These are phyloP conservation scores for Talaromyces liani DNA, from an alignment of 495 filamentous ascomycete genomes.

Conservation along the genomic window DNA sequence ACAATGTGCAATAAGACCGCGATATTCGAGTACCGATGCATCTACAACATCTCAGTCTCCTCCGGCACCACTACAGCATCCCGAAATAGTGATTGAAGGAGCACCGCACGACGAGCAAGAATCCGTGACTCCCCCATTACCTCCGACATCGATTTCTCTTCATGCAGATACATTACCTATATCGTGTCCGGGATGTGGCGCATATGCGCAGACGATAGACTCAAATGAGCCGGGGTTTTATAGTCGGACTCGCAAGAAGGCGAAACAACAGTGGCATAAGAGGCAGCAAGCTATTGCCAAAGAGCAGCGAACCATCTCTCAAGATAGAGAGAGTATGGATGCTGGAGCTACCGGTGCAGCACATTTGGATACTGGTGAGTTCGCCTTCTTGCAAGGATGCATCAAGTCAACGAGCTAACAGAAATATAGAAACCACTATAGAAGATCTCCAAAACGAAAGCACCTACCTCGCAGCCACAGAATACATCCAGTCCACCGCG, in stretches of 20 bases:
- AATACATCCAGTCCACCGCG: constrained; percentile 11
- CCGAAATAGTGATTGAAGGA: neutral
- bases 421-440: neutral
- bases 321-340: constrained; percentile 17
- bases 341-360: neutral
- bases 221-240: constrained; percentile 75
- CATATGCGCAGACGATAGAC: constrained; percentile 63
- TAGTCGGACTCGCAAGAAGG: constrained; percentile 44
- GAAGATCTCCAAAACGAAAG: constrained; percentile 8
- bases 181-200: constrained; percentile 83
- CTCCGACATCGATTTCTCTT: constrained; percentile 2
- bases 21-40: neutral
- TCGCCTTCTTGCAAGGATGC: neutral
- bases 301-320: constrained; percentile 15
- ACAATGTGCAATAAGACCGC: neutral
- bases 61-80: neutral
- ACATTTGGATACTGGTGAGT: neutral
- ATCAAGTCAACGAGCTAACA: neutral
- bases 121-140: constrained; percentile 1
- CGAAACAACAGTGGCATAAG: constrained; percentile 26
- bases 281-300: constrained; percentile 34
- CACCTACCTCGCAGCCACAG: constrained; percentile 27
- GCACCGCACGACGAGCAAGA: neutral
- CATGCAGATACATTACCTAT: constrained; percentile 21
- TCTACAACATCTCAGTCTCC: neutral